Evolutionary conservation across 1,284 basidiomycete genomes (phyloP), one percentile per base, ranked within the genome.

Genomic region (Leccinum fuscescens): DNA sequence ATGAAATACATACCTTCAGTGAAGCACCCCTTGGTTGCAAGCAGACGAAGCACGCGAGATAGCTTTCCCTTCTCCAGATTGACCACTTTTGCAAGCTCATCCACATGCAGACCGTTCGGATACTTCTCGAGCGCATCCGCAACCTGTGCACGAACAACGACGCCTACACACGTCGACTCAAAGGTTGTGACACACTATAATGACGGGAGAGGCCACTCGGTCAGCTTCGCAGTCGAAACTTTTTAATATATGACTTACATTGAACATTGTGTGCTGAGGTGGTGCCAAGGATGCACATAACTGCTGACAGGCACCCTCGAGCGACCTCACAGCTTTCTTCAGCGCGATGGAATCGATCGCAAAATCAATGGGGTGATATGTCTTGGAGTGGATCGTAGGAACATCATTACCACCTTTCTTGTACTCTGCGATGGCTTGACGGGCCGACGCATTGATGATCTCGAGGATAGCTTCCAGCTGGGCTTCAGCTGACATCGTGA

Each of bases 1-100:
- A 15, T 37, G 37, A 3, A 15, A 15, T 6, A 3, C 48, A 14
- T 42, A 61, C 74, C 65, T 65, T 77, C 76, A 2, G 55, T 63
- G 56, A 76, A 77, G 53, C 73, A 71, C 22, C 75, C 72, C 55
- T 74, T 69, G 7, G 67, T 66, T 3, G 71, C 68, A 15, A 76
- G 69, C 5, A 71, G 55, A 44, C 75, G 75, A 48, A 76, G 68
- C n/a, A 74, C 55, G 2, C 76, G 72, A 52, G 65, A 53, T 12
- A 74, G 64, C 39, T 74, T 76, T 2, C 62, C 65, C 39, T 59
- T 63, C 17, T 75, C 73, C 22, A 75, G 31, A 8, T 58, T 58
- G 31, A 73, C 66, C 49, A 64, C 55, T 29, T 55, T 56, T 29
- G 72, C 54, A n/a, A 73, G 64, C 42, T 67, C 62, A 14, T 64